Percentiles rank a stretch among this genome's conserved stretches.
phyloP scores from a whole-genome alignment of 768 basidiomycete genomes.

The Amanita jacksonii region DNA sequence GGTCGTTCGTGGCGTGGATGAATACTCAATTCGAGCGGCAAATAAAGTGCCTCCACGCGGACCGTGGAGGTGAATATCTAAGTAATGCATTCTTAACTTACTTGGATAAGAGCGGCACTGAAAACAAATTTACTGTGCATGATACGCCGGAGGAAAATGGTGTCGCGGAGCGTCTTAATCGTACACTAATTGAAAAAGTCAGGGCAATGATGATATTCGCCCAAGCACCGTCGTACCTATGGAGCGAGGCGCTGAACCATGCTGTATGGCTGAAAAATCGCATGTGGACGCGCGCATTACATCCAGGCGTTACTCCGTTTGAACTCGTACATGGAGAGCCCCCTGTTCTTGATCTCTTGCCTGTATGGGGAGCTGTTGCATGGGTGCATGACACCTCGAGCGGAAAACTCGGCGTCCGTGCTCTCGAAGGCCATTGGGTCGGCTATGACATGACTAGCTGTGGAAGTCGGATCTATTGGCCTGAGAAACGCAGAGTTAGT shows the following conservation, averaged over 20 bases:
- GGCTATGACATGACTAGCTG: neutral
- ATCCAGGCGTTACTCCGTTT: constrained; percentile 17
- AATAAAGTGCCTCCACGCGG: constrained; percentile 11
- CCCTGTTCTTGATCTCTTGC: constrained; percentile 15
- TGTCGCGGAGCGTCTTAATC: too few species aligned
- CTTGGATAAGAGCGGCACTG: too few species aligned
- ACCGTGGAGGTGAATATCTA: neutral
- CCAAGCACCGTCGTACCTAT: too few species aligned
- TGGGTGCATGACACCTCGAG: constrained; percentile 9
- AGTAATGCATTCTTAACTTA: too few species aligned
- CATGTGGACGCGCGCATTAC: constrained; percentile 17
- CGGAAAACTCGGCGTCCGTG: neutral
- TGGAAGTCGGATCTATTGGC: constrained; percentile 1
- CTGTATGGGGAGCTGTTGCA: constrained; percentile 17
- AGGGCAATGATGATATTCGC: too few species aligned
- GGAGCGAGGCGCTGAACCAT: neutral
- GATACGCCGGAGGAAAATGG: constrained; percentile 17
- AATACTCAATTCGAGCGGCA: neutral
- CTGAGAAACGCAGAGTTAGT: neutral
- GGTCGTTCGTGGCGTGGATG: neutral
- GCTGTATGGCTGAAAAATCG: constrained; percentile 16
- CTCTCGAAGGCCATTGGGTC: neutral
- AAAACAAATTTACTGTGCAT: too few species aligned
- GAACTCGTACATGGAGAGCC: constrained; percentile 14
- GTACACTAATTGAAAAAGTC: too few species aligned